A percentile compares a stretch with the other conserved stretches of the same genome.
phyloP scores from a whole-genome alignment of 2,329 filamentous ascomycete species.

The Aspergillus pseudonomiae region DNA sequence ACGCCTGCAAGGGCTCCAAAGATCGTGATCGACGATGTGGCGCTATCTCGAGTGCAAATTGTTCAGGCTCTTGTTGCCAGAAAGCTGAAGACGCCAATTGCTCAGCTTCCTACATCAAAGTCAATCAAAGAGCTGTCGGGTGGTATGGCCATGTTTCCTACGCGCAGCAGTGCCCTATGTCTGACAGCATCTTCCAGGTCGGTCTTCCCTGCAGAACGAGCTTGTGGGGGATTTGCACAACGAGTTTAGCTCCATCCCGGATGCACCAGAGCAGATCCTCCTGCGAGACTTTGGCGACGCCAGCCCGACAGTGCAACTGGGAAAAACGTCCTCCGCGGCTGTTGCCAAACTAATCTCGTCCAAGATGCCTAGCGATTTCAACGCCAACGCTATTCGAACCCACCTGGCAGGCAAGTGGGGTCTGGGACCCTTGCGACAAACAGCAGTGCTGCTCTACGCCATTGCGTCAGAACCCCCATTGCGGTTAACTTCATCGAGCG shows the following conservation, averaged over 20 bases:
- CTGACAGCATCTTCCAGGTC: slow-evolving; percentile 60
- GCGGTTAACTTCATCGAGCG: slow-evolving; percentile 59
- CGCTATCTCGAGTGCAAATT: slow-evolving; percentile 80
- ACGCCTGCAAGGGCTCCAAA: too few species aligned
- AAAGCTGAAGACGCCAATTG: neutral
- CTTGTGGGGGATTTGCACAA: slow-evolving; percentile 97
- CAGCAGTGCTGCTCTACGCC: slow-evolving; percentile 40
- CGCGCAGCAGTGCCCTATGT: too few species aligned
- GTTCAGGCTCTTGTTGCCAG: neutral
- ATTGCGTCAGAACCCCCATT: slow-evolving; percentile 63
- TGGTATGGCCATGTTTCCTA: slow-evolving; percentile 10
- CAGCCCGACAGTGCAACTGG: too few species aligned
- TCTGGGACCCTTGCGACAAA: slow-evolving; percentile 53
- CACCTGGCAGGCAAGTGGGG: slow-evolving; percentile 95
- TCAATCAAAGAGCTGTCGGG: slow-evolving; percentile 5
- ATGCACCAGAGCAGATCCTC: slow-evolving; percentile 75
- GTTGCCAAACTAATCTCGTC: slow-evolving; percentile 95
- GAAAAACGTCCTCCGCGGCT: neutral
- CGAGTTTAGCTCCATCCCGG: slow-evolving; percentile 96
- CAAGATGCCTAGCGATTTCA: slow-evolving; percentile 99
- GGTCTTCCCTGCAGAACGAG: slow-evolving; percentile 98
- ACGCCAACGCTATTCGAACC: slow-evolving; percentile 93
- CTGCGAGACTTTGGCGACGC: too few species aligned
- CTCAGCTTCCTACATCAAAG: neutral
- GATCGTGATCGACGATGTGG: slow-evolving; percentile 75